Conservation (phyloP, 805 yeast species). For the Ogataea pini region DNA sequence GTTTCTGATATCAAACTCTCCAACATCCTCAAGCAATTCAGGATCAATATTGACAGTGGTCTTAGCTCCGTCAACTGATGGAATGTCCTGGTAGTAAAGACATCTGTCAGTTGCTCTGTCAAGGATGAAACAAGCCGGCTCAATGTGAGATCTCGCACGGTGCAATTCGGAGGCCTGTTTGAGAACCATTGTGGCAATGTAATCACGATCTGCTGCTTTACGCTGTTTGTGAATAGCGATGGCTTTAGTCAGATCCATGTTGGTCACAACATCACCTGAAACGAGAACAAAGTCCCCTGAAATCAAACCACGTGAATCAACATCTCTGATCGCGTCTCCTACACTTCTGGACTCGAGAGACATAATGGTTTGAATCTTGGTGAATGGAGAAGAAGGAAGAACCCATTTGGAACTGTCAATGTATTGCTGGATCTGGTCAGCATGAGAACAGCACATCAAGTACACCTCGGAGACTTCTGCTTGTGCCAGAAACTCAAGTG, state of each 20-base stretch:
- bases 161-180: constrained; percentile 83
- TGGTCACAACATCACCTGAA: constrained; percentile 95
- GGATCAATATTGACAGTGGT: constrained; percentile 70
- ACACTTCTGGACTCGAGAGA: constrained; percentile 87
- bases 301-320: constrained; percentile 87
- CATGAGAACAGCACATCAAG: constrained; percentile 87
- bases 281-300: constrained; percentile 87
- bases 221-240: constrained; percentile 72
- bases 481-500: constrained; percentile 88
- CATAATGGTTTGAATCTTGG: constrained; percentile 71
- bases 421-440: constrained; percentile 82
- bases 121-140: constrained; percentile 82
- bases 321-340: constrained; percentile 96
- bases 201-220: constrained; percentile 78
- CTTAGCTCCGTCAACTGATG: constrained; percentile 49
- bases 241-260: constrained; percentile 75
- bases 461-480: constrained; percentile 90
- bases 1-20: constrained; percentile 79
- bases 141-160: constrained; percentile 76
- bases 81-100: constrained; percentile 79
- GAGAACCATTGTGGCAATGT: constrained; percentile 91
- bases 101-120: constrained; percentile 76
- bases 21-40: constrained; percentile 75
- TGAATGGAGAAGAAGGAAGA: constrained; percentile 73
- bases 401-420: constrained; percentile 75